Conservation (phyloP, 2,329 filamentous ascomycete genomes). For the Ophiosphaerella narmari region DNA sequence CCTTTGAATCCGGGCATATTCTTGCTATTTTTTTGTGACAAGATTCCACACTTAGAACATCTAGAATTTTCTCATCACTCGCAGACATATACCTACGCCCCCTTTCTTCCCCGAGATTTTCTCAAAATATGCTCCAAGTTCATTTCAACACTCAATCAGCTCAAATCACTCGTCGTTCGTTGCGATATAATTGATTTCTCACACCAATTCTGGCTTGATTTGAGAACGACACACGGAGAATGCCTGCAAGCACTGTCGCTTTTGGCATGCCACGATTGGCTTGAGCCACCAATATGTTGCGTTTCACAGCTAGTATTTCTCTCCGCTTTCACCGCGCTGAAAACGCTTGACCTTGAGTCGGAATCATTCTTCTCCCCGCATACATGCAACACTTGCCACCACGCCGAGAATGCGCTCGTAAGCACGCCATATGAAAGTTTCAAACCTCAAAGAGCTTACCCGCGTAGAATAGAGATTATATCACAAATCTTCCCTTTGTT, state of each 20-base stretch:
- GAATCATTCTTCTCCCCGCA: too few species aligned
- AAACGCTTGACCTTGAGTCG: neutral
- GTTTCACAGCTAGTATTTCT: neutral
- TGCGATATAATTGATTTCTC: slow-evolving; percentile 1
- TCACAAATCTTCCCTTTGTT: slow-evolving; percentile 5
- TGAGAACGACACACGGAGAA: neutral
- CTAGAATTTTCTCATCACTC: slow-evolving; percentile 1
- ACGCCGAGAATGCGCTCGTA: too few species aligned
- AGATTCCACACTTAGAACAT: slow-evolving; percentile 2
- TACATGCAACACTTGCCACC: too few species aligned
- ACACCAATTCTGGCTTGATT: neutral
- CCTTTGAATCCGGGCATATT: slow-evolving; percentile 7
- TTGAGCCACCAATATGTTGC: neutral
- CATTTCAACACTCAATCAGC: neutral
- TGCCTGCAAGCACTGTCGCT: slow-evolving; percentile 3
- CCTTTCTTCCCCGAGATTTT: neutral
- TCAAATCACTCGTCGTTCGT: slow-evolving; percentile 2
- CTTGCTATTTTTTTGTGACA: slow-evolving; percentile 9
- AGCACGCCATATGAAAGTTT: too few species aligned
- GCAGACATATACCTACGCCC: neutral
- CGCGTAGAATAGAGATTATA: neutral
- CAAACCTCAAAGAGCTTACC: too few species aligned
- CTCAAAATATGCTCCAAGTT: slow-evolving; percentile 1
- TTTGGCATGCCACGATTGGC: neutral
- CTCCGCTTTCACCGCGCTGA: neutral